Evolutionary conservation across 352 stramenopile genomes (phyloP).

Genomic region (Phytophthora sp.): DNA sequence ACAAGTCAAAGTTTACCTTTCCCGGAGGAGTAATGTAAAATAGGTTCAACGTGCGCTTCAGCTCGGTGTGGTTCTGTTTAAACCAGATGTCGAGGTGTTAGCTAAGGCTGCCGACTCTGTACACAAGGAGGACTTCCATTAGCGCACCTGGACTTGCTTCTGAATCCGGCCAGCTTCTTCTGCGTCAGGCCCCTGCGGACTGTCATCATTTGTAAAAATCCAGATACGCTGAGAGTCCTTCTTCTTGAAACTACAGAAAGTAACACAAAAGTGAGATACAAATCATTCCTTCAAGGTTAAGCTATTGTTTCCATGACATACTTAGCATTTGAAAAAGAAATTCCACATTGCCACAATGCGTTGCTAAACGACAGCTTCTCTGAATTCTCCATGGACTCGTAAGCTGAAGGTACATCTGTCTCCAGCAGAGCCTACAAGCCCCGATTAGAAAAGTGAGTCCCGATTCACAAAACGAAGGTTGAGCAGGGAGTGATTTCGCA

Average conservation of each 20-base stretch:
- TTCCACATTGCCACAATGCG: conserved; percentile 81
- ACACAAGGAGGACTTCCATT: too few relatives aligned
- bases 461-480: background rate
- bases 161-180: conserved; percentile 70
- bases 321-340: conserved; percentile 84
- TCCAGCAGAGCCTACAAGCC: conserved; percentile 47
- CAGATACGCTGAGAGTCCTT: conserved; percentile 87
- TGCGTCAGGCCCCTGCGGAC: conserved; percentile 43
- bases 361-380: conserved; percentile 81
- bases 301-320: conserved; percentile 24
- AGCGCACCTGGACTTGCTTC: conserved; percentile 74
- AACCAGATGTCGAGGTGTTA: too few relatives aligned
- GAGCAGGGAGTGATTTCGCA: background rate
- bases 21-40: conserved; percentile 77
- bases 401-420: conserved; percentile 46
- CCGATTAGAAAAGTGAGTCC: background rate
- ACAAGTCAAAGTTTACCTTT: conserved; percentile 61
- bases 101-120: too few relatives aligned
- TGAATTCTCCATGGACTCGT: conserved; percentile 63
- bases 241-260: conserved; percentile 71
- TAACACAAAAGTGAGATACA: conserved; percentile 1
- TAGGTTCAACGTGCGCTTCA: conserved; percentile 76
- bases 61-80: conserved; percentile 74
- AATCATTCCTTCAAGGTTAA: too few relatives aligned
- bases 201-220: conserved; percentile 88